These are phyloP conservation scores for Monosporascus cannonballus DNA, from an alignment of 2,329 filamentous ascomycete species.

Conservation along the genomic window DNA sequence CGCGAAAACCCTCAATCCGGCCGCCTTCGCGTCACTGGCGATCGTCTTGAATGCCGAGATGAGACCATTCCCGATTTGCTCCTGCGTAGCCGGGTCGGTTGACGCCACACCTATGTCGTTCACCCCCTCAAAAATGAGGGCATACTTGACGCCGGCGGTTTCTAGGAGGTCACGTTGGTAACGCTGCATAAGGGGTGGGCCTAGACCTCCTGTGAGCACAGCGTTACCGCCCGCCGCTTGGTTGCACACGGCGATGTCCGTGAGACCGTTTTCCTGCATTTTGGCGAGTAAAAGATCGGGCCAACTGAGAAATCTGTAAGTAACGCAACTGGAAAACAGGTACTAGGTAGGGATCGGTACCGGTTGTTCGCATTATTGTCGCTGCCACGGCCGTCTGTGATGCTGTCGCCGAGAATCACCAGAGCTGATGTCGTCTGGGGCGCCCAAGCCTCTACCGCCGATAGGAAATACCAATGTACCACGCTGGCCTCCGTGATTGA, in stretches of 20 bases:
- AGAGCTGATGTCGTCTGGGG: slow-evolving; percentile 38
- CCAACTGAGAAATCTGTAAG: slow-evolving; percentile 34
- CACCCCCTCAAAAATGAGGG: slow-evolving; percentile 62
- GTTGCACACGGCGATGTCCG: slow-evolving; percentile 52
- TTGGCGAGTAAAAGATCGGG: slow-evolving; percentile 48
- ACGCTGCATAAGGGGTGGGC: slow-evolving; percentile 53
- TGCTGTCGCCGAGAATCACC: slow-evolving; percentile 57
- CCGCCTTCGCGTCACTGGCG: slow-evolving; percentile 44
- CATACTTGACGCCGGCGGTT: slow-evolving; percentile 51
- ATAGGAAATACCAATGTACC: slow-evolving; percentile 52
- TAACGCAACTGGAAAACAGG: neutral
- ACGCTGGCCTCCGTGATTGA: slow-evolving; percentile 36
- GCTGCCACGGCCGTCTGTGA: slow-evolving; percentile 62
- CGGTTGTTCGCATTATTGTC: slow-evolving; percentile 54
- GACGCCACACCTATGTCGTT: slow-evolving; percentile 58
- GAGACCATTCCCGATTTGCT: slow-evolving; percentile 41
- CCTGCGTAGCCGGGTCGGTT: slow-evolving; percentile 39
- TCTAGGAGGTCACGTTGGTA: slow-evolving; percentile 59
- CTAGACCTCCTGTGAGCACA: slow-evolving; percentile 54
- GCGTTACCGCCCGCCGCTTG: slow-evolving; percentile 65
- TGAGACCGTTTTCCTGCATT: slow-evolving; percentile 41
- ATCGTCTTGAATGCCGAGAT: slow-evolving; percentile 56
- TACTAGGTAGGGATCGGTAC: slow-evolving; percentile 15
- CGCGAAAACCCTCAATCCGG: slow-evolving; percentile 51
- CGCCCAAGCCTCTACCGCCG: slow-evolving; percentile 51